Evolutionary conservation across 2,329 filamentous ascomycete genomes (phyloP).

Genomic region (Stromatinia cepivora): DNA sequence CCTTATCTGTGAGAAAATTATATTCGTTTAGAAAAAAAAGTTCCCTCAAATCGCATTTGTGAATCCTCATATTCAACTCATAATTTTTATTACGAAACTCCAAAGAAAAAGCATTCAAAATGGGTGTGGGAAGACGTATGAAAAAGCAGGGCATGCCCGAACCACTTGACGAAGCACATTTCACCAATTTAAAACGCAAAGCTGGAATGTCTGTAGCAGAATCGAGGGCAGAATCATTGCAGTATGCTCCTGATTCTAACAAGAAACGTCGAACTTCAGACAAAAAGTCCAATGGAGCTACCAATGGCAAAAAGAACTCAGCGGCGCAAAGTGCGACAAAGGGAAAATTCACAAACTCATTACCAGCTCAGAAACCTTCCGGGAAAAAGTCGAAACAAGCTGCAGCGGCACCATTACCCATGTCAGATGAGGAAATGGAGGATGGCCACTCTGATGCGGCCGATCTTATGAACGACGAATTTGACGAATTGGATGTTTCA

Average conservation of each 20-base stretch:
- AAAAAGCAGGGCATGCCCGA: constrained; percentile 90
- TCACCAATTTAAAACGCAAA: constrained; percentile 83
- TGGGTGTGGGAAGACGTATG: constrained; percentile 91
- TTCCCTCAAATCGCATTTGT: constrained; percentile 24
- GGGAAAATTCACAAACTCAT: constrained; percentile 42
- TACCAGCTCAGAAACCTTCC: constrained; percentile 41
- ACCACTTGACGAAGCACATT: constrained; percentile 76
- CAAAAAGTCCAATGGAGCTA: constrained; percentile 36
- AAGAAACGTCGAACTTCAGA: constrained; percentile 63
- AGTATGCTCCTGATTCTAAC: constrained; percentile 39
- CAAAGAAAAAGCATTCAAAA: constrained; percentile 48
- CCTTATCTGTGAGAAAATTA: constrained; percentile 33
- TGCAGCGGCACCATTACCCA: constrained; percentile 47
- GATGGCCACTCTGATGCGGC: constrained; percentile 50
- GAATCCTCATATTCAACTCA: constrained; percentile 20
- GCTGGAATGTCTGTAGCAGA: constrained; percentile 65
- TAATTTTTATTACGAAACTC: constrained; percentile 18
- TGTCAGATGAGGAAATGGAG: constrained; percentile 45
- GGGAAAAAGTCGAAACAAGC: constrained; percentile 41
- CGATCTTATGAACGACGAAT: constrained; percentile 48
- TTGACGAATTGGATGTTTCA: constrained; percentile 42
- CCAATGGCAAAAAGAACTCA: constrained; percentile 37
- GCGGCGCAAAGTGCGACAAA: constrained; percentile 39
- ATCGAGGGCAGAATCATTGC: constrained; percentile 50
- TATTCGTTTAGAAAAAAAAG: constrained; percentile 30